Conservation (phyloP, 192 early-diverging fungal species). For the Coemansia furcata region DNA sequence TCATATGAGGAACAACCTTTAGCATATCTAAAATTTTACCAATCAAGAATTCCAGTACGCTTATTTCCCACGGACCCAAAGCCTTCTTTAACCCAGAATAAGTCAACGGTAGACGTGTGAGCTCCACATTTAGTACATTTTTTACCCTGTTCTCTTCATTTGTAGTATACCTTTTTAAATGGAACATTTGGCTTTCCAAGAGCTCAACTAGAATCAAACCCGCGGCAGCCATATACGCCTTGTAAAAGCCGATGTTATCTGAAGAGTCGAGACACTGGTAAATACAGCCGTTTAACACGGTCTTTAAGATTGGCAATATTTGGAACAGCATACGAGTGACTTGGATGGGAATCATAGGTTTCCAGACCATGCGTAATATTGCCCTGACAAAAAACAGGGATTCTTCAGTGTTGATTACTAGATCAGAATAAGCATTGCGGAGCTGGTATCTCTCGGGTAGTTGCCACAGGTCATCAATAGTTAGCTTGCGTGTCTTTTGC, state of each 20-base stretch:
- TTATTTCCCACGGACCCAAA: too few relatives aligned
- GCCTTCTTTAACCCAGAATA: background rate
- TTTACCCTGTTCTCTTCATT: background rate
- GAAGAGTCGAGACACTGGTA: conserved; percentile 24
- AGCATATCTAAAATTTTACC: too few relatives aligned
- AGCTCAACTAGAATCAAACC: background rate
- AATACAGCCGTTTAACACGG: conserved; percentile 5
- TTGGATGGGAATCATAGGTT: conserved; percentile 30
- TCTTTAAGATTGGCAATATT: background rate
- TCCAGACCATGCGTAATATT: conserved; percentile 32
- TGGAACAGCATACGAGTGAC: conserved; percentile 2
- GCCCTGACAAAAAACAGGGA: conserved; percentile 30
- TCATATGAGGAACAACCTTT: too few relatives aligned
- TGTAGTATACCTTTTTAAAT: background rate
- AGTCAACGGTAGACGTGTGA: background rate
- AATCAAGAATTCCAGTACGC: too few relatives aligned
- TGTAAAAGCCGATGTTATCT: conserved; percentile 7
- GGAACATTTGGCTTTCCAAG: background rate
- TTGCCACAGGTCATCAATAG: conserved; percentile 17
- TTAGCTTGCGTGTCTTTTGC: conserved; percentile 12
- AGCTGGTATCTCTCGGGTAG: conserved; percentile 25
- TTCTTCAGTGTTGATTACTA: conserved; percentile 23
- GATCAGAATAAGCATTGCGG: conserved; percentile 8
- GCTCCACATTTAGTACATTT: background rate
- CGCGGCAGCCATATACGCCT: background rate